Conservation (phyloP, 148 eudicot species). For the Tetragonia tetragonoides region DNA sequence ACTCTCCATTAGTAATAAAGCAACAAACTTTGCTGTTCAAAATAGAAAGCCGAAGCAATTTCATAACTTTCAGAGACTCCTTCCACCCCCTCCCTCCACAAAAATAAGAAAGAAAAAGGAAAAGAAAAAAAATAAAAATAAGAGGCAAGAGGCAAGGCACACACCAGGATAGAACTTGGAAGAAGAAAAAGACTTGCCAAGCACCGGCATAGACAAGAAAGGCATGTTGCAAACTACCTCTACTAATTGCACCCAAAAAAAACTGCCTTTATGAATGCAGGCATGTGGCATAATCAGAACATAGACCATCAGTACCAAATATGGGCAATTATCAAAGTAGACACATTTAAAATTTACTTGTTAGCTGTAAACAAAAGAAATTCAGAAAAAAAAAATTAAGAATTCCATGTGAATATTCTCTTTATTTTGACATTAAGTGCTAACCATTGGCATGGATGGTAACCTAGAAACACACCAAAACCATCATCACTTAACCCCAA, state of each 20-base stretch:
- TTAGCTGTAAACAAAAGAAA: neutral
- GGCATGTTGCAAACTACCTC: neutral
- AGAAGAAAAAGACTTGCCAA: neutral
- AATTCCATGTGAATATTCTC: neutral
- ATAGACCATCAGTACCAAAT: neutral
- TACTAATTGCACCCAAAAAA: neutral
- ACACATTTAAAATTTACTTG: neutral
- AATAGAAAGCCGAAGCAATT: neutral
- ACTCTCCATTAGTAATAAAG: neutral
- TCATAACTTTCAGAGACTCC: neutral
- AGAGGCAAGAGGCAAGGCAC: neutral
- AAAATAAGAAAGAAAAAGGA: neutral
- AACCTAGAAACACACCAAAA: neutral
- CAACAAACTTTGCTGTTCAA: neutral
- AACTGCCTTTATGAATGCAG: neutral
- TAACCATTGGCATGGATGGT: neutral
- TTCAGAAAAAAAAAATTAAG: neutral
- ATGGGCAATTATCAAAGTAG: neutral
- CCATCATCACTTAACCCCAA: neutral
- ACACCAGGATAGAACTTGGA: neutral
- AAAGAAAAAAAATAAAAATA: neutral
- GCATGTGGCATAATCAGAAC: neutral
- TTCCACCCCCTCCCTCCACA: neutral
- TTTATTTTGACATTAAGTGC: no score
- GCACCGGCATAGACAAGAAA: neutral